These are phyloP conservation scores for Ceratobasidium sp. DNA, from an alignment of 1,284 basidiomycete species.

Conservation along the genomic window DNA sequence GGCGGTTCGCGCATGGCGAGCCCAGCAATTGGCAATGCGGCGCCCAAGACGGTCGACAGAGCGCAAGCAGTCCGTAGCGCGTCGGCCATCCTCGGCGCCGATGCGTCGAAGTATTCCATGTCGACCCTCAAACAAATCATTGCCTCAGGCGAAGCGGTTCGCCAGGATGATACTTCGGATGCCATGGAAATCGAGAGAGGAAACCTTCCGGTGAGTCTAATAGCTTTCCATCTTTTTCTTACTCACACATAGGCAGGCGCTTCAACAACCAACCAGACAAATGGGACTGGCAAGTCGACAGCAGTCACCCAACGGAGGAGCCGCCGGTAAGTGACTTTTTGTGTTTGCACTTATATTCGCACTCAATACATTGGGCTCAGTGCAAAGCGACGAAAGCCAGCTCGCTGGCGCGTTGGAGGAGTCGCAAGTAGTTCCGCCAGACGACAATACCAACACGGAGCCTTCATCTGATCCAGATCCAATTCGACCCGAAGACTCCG, in stretches of 20 bases:
- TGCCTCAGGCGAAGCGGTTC: not conserved
- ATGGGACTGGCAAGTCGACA: slow-evolving; percentile 26
- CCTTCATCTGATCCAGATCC: not conserved
- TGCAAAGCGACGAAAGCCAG: too few species aligned
- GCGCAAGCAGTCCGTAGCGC: not conserved
- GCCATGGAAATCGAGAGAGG: not conserved
- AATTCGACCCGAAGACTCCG: slow-evolving; percentile 2
- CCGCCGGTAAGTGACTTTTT: slow-evolving; percentile 2
- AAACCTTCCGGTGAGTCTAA: too few species aligned
- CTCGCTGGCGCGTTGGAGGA: too few species aligned
- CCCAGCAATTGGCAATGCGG: not conserved
- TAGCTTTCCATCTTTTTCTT: too few species aligned
- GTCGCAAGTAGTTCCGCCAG: too few species aligned
- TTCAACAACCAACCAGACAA: not conserved
- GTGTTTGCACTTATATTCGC: not conserved
- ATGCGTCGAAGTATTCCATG: not conserved
- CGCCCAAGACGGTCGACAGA: not conserved
- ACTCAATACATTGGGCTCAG: not conserved
- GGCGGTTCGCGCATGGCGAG: too few species aligned
- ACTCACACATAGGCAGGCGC: too few species aligned
- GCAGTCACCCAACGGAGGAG: not conserved
- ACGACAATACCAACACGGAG: slow-evolving; percentile 2
- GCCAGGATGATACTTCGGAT: not conserved
- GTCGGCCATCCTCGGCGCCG: not conserved
- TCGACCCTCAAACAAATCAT: not conserved